Conservation (phyloP, 208 protist genomes). For the Trypanosoma brucei region DNA sequence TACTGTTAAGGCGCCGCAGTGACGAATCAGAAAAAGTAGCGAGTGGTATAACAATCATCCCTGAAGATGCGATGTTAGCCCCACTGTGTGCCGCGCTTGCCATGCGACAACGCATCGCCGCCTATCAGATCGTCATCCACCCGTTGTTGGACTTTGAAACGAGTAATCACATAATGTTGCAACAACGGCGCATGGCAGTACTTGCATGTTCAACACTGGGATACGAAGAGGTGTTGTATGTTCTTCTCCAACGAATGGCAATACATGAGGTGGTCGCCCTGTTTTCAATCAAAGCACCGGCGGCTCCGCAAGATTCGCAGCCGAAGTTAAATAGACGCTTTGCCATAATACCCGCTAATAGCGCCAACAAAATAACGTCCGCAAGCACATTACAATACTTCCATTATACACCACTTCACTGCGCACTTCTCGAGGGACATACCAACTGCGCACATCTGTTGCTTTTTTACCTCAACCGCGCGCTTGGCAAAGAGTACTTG, state of each 20-base stretch:
- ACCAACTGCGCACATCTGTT: slow-evolving; percentile 29
- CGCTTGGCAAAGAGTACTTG: slow-evolving; percentile 13
- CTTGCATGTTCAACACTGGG: slow-evolving; percentile 58
- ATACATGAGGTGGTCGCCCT: slow-evolving; percentile 54
- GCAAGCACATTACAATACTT: slow-evolving; percentile 24
- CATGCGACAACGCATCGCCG: slow-evolving; percentile 44
- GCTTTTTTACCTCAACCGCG: slow-evolving; percentile 15
- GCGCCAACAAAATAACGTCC: not conserved
- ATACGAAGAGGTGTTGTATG: slow-evolving; percentile 61
- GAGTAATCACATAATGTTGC: slow-evolving; percentile 17
- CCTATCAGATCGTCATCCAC: slow-evolving; percentile 57
- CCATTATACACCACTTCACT: slow-evolving; percentile 67
- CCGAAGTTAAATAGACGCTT: not conserved
- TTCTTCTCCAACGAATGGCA: slow-evolving; percentile 63
- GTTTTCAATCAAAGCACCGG: slow-evolving; percentile 34
- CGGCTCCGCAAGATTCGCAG: not conserved
- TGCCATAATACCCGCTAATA: slow-evolving; percentile 4
- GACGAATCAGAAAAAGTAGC: slow-evolving; percentile 28
- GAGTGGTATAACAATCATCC: slow-evolving; percentile 35
- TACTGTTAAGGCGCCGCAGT: slow-evolving; percentile 48
- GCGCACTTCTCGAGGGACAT: slow-evolving; percentile 54
- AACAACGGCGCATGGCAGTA: slow-evolving; percentile 50
- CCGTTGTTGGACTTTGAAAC: slow-evolving; percentile 51
- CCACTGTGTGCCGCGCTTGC: slow-evolving; percentile 62
- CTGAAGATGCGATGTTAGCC: slow-evolving; percentile 43